Conservation (phyloP, 371 early-diverging fungal genomes). For the Mortierella sp. region DNA sequence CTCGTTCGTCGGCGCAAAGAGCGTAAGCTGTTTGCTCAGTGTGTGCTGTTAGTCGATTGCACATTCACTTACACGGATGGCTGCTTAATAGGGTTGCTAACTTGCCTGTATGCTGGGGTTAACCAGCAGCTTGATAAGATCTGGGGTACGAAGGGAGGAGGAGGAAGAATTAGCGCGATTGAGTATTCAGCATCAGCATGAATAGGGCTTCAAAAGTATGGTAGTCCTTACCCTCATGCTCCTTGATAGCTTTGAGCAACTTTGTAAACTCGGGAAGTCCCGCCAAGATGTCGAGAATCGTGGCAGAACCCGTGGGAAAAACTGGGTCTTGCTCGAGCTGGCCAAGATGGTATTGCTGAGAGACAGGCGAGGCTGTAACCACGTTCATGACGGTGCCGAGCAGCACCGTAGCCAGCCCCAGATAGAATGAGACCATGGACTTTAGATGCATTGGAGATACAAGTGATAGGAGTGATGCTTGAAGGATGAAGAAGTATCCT, state of each 20-base stretch:
- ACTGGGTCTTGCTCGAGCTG: neutral
- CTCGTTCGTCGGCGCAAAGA: conserved; percentile 48
- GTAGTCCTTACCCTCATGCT: conserved; percentile 18
- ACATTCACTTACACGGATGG: too few relatives aligned
- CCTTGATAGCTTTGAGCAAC: conserved; percentile 24
- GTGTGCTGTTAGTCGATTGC: too few relatives aligned
- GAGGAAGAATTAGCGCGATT: too few relatives aligned
- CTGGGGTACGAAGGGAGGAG: neutral
- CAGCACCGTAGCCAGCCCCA: neutral
- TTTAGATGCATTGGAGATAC: too few relatives aligned
- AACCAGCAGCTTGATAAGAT: conserved; percentile 9
- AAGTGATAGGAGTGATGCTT: too few relatives aligned
- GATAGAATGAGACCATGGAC: neutral
- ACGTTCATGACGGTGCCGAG: neutral
- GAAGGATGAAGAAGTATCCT: too few relatives aligned
- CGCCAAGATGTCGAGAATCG: conserved; percentile 34
- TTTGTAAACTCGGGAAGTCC: conserved; percentile 41
- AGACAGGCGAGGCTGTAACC: neutral
- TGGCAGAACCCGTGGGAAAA: neutral
- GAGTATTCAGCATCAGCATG: too few relatives aligned
- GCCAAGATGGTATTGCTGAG: neutral
- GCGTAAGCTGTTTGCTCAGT: conserved; percentile 18
- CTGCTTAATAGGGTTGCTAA: too few relatives aligned
- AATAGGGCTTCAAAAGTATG: too few relatives aligned
- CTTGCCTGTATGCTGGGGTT: conserved; percentile 22